Evolutionary conservation across 345 rosid species (phyloP), one percentile per base, ranked within the genome.

Genomic region (Aquilaria sinensis): DNA sequence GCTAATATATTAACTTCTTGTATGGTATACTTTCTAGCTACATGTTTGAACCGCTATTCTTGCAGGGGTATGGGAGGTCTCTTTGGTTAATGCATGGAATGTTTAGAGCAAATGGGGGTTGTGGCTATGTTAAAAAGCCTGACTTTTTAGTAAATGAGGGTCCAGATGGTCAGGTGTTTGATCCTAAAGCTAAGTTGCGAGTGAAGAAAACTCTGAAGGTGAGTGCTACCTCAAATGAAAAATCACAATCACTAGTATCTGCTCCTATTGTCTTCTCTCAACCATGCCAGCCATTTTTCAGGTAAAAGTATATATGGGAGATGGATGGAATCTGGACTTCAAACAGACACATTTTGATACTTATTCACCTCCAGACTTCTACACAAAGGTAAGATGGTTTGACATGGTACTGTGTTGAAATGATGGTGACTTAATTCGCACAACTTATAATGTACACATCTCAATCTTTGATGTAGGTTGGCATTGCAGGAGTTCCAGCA

Each of bases 61-160:
- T 50, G 15, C 67, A 85, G 92, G 92, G 92, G 12, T 79, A 88
- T 51, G 92, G 90, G 47, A 84, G 69, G 77, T 79, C 85, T 75
- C 86, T 85, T 1, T 80, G 92, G 90, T 62, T 82, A 83, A 88
- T 88, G 92, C 86, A 88, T 45, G 96, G 89, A 45, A 85, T 85
- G 92, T 88, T 85, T 47, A 78, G 80, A 57, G 79, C 77, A 11
- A 88, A 88, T 61, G 89, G 85, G 60, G 83, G 85, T 13, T 81
- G 96, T 59, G 92, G 96, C 41, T 88, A 85, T 63, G 83, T 85
- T 72, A 83, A 77, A 67, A 88, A 88, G 51, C 92, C 92, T 2
- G 75, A 74, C 11, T 80, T 88, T 77, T 66, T 83, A 65, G 72
- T 80, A 77, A 66, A 77, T 11, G 46, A 53, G 45, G 72, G 65